Conservation (phyloP, 1,139 yeast species). For the Yamadazyma songkhlaensis region DNA sequence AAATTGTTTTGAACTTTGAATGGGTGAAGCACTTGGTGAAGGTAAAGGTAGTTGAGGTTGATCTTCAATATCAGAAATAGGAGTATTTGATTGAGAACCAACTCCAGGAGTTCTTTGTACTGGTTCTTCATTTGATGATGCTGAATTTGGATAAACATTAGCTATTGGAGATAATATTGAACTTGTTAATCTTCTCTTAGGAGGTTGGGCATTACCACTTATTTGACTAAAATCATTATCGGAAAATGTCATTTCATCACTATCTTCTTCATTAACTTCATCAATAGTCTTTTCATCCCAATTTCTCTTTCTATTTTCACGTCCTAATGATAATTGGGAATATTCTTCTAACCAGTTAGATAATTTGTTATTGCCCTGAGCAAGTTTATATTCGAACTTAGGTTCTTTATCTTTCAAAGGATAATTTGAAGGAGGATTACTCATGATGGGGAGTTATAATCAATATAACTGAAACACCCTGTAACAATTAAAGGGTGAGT, state of each 20-base stretch:
- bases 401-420: slow-evolving; percentile 33
- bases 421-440: slow-evolving; percentile 25
- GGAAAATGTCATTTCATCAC: slow-evolving; percentile 37
- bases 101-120: slow-evolving; percentile 8
- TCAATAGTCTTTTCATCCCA: slow-evolving; percentile 8
- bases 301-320: slow-evolving; percentile 26
- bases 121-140: slow-evolving; percentile 2
- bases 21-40: slow-evolving; percentile 69
- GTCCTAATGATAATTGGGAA: slow-evolving; percentile 19
- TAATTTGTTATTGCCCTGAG: slow-evolving; percentile 33
- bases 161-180: slow-evolving; percentile 15
- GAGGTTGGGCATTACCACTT: slow-evolving; percentile 34
- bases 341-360: slow-evolving; percentile 36
- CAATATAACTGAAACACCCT: not conserved
- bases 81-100: slow-evolving; percentile 30
- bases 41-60: slow-evolving; percentile 55
- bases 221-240: slow-evolving; percentile 31
- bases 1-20: slow-evolving; percentile 26
- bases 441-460: not conserved
- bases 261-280: slow-evolving; percentile 18
- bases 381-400: slow-evolving; percentile 31
- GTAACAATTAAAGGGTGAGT: not conserved
- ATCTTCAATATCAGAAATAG: slow-evolving; percentile 38
- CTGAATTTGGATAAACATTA: slow-evolving; percentile 4
- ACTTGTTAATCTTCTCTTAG: slow-evolving; percentile 36